Base-by-base conservation (phyloP, 257 asterid species). In the Marsdenia floribunda region DNA sequence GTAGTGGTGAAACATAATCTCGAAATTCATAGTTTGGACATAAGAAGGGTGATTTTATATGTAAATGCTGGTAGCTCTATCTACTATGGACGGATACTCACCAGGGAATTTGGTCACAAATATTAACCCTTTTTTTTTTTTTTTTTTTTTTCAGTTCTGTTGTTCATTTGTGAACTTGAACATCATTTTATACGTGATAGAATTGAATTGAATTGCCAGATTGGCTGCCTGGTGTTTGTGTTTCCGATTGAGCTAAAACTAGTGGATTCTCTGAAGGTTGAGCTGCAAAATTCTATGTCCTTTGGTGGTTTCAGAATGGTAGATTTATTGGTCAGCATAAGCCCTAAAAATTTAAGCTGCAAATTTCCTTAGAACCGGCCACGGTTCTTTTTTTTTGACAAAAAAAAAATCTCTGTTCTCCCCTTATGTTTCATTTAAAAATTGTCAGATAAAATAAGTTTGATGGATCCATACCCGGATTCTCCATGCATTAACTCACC, bases 1-100 rank as follows among this genome's bases (percentile, higher is more conserved):
- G 98, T 74, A 81, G 80, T 33, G 87, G 73, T 70, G 61, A 60
- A 18, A 73, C 65, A 33, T 61, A 37, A 26, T 57, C 74, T 83
- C 37, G 19, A 42, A 38, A 44, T 38, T n/a, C 24, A 18, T 61
- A 19, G 6, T 13, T 66, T 69, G 49, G 24, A 18, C 22, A 29
- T 11, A 0, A 16, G 6, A 24, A 24, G 73, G 14, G 6, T 6
- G 18, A 29, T 55, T 46, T 65, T 21, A 19, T 68, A n/a, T 61
- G 76, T 52, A 75, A 29, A 79, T 40, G 9, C 67, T 40, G 9
- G 58, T 75, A 54, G 67, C 57, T 33, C 26, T 37, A 10, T 33
- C 26, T 37, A 10, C 72, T 11, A 37, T 5, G 72, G 22, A 37
- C 5, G 72, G 18, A 35, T 47, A 66, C 22, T 66, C 42, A 14